These are phyloP conservation scores for Colletotrichum horii DNA, from an alignment of 2,329 filamentous ascomycete genomes.

Conservation along the genomic window DNA sequence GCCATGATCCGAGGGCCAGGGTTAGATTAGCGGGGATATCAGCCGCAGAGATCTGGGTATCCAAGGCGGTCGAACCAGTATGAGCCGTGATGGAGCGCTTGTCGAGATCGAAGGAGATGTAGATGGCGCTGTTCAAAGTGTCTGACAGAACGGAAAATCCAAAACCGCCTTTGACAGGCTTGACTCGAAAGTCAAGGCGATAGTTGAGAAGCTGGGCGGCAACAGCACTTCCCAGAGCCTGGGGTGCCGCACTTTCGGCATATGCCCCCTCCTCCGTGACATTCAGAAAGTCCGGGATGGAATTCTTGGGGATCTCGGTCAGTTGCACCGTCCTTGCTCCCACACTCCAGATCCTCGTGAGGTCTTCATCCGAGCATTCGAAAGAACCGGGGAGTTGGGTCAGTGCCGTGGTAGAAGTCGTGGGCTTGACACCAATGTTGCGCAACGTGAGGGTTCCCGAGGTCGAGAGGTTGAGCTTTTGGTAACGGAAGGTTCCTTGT, in stretches of 20 bases:
- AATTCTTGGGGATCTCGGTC: constrained; percentile 31
- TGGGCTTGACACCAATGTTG: constrained; percentile 31
- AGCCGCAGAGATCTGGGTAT: not conserved
- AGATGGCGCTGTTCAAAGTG: constrained; percentile 33
- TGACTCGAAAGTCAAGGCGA: constrained; percentile 29
- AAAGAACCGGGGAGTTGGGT: constrained; percentile 31
- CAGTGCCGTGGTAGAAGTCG: constrained; percentile 26
- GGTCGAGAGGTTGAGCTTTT: constrained; percentile 39
- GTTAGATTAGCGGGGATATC: not conserved
- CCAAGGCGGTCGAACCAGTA: constrained; percentile 15
- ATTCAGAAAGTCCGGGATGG: constrained; percentile 30
- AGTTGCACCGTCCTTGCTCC: constrained; percentile 36
- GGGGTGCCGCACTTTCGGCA: constrained; percentile 31
- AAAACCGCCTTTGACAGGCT: constrained; percentile 32
- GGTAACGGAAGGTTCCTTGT: constrained; percentile 40
- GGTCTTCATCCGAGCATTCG: constrained; percentile 29
- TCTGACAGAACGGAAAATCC: constrained; percentile 33
- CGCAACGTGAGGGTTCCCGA: constrained; percentile 29
- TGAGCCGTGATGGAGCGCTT: constrained; percentile 17
- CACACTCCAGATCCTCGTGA: constrained; percentile 33
- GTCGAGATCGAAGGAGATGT: constrained; percentile 29
- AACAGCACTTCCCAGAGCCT: constrained; percentile 20
- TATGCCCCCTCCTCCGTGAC: constrained; percentile 30
- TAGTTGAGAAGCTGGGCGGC: constrained; percentile 27
- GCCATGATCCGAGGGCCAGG: constrained; percentile 7